Evolutionary conservation across 441 rosid species (phyloP), one percentile per base, ranked within the genome.

Genomic region (Codiaeum variegatum): DNA sequence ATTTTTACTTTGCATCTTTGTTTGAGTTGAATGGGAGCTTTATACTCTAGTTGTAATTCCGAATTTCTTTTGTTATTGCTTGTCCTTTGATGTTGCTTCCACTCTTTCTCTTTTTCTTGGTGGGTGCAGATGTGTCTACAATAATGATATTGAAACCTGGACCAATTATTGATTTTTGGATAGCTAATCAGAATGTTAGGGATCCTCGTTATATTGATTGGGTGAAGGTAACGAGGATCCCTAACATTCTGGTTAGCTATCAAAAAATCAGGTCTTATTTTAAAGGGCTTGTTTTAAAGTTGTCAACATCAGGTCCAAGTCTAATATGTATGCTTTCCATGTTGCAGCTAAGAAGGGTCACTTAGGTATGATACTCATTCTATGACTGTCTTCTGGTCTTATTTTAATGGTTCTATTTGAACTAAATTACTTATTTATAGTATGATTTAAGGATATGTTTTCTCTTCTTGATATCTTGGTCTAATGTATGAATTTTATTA

Each of bases 271-370:
- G n/a, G n/a, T n/a, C n/a, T n/a, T n/a, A n/a, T n/a, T n/a, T n/a
- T n/a, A n/a, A n/a, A n/a, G n/a, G n/a, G n/a, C n/a, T n/a, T n/a
- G n/a, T n/a, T n/a, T n/a, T n/a, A n/a, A 81, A 65, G 70, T 79
- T 76, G 91, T 87, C 16, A 92, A 85, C 82, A 84, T 92, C 81
- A 84, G 94, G 90, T 87, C 97, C 71, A 92, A 87, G 83, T 85
- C 92, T 79, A 96, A 87, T 75, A 75, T 91, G 86, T 79, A 91
- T 81, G 80, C 92, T 15, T 90, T 92, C 75, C 98, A 92, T 64
- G 83, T 86, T 82, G 96, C 98, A 42, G 90, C 99, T 58, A 88
- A 87, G 75, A 80, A 82, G 54, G 99, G 99, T 29, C 90, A 91
- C 83, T 65, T 91, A 66, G 94, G 99, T 94, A 86, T 80, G 85